Base-by-base conservation (phyloP, 768 basidiomycete genomes). In the Macrocybe gigantea region DNA sequence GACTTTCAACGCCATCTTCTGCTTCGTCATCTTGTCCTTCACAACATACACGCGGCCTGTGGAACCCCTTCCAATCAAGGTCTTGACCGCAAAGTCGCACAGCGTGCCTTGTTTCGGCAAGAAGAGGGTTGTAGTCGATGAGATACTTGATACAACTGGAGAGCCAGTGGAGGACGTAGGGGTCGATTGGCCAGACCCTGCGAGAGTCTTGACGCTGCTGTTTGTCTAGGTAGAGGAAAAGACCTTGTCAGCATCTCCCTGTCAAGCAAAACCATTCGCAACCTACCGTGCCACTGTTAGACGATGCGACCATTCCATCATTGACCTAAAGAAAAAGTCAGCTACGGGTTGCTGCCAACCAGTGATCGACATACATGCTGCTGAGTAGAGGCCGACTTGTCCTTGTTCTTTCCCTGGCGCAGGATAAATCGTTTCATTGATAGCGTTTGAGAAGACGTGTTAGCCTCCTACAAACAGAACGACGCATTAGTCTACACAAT, bases 1-100 rank as follows among this genome's bases (percentile, higher is more conserved):
- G 11, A 57, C 48, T 42, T 57, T 57, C 13, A 57, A 41, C 10
- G 56, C 56, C 8, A 44, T 36, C 12, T 44, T 41, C 12, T 43
- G 38, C 3, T 44, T 42, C 12, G 50, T 46, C 1, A 50, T 41
- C 13, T 48, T 47, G 31, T 57, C 43, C 6, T 38, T 30, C 6
- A 49, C 47, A 15, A 50, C 32, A 32, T 54, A 50, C 5, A 57
- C 56, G 12, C 49, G 41, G 10, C 53, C 53, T 33, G 33, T 49
- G 5, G 51, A 43, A 2, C 56, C 56, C 29, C 40, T 38, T 14
- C 53, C 53, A 10, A 57, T 45, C 11, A 46, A 41, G 32, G 46
- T 49, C 11, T 51, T 22, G 6, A 53, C 30, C 8, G 44, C 22
- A 15, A 56, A 49, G 14, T 56, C 53, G 1, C 33, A 13, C 1